Evolutionary conservation across 2,329 filamentous ascomycete genomes (phyloP).

Genomic region (Penicillium digitatum): DNA sequence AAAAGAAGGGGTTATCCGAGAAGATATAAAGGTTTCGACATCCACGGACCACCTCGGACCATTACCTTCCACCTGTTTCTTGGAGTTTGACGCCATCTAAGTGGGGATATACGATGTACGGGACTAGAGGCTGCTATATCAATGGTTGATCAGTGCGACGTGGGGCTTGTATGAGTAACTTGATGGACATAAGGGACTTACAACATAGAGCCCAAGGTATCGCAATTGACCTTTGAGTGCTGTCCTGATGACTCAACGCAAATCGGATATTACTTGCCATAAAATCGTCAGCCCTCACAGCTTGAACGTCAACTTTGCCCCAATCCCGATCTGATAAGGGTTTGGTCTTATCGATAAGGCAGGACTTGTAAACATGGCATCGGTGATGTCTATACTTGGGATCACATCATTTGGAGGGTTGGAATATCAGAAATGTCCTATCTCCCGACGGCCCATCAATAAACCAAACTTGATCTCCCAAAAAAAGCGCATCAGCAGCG

Average conservation of each 20-base stretch:
- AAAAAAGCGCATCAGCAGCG: neutral
- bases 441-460: no score
- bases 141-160: conserved; percentile 9
- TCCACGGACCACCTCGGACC: conserved; percentile 14
- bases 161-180: neutral
- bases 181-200: neutral
- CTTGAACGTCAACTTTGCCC: neutral
- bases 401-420: neutral
- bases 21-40: neutral
- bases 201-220: neutral
- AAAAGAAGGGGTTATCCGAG: neutral
- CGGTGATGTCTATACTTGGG: no score
- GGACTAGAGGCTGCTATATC: conserved; percentile 1
- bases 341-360: neutral
- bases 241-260: neutral
- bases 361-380: neutral
- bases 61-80: conserved; percentile 12
- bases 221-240: neutral
- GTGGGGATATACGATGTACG: conserved; percentile 4
- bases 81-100: conserved; percentile 9
- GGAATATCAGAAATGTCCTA: neutral
- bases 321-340: conserved; percentile 7
- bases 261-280: neutral
- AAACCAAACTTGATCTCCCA: neutral
- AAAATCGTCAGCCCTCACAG: neutral